A percentile compares a stretch with the other conserved stretches of the same genome.
These are phyloP conservation scores for Umbellularia californica DNA, from an alignment of 164 flowering plant genomes.

Conservation along the genomic window DNA sequence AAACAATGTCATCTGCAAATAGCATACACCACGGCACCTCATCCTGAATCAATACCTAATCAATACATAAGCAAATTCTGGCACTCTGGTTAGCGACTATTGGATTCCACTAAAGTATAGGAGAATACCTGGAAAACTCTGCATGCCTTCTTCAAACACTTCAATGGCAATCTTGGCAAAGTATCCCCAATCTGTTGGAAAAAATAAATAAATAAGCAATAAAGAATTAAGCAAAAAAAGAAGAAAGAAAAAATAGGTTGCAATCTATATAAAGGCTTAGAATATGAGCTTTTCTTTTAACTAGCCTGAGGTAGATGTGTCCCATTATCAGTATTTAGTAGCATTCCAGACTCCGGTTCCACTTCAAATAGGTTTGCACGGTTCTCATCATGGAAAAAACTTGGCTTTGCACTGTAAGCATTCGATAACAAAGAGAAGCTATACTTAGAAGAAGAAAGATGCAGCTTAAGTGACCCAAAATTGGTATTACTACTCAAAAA, in stretches of 20 bases:
- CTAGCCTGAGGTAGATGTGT: slow-evolving; percentile 80
- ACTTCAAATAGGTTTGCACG: slow-evolving; percentile 89
- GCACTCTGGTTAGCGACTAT: background rate
- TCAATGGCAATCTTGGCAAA: slow-evolving; percentile 32
- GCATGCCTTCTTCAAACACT: slow-evolving; percentile 37
- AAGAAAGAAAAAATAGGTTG: slow-evolving; percentile 3
- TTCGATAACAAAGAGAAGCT: background rate
- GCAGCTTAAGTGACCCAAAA: background rate
- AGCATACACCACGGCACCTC: too few relatives aligned
- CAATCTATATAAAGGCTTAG: background rate
- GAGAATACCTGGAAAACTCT: slow-evolving; percentile 75
- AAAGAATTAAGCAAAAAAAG: slow-evolving; percentile 4
- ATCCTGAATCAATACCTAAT: too few relatives aligned
- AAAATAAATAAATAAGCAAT: background rate
- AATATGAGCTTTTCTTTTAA: background rate
- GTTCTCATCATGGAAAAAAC: slow-evolving; percentile 85
- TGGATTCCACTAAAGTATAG: background rate
- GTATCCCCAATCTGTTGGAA: slow-evolving; percentile 52
- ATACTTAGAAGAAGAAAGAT: background rate
- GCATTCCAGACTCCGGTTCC: slow-evolving; percentile 83
- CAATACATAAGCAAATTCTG: background rate
- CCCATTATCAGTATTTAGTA: slow-evolving; percentile 87
- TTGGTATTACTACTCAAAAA: background rate
- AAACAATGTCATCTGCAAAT: too few relatives aligned
- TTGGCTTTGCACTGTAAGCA: slow-evolving; percentile 72